A percentile compares a stretch with the other conserved stretches of the same genome.
Conservation (phyloP, 2,329 filamentous ascomycete species). For the Cercospora janseana region DNA sequence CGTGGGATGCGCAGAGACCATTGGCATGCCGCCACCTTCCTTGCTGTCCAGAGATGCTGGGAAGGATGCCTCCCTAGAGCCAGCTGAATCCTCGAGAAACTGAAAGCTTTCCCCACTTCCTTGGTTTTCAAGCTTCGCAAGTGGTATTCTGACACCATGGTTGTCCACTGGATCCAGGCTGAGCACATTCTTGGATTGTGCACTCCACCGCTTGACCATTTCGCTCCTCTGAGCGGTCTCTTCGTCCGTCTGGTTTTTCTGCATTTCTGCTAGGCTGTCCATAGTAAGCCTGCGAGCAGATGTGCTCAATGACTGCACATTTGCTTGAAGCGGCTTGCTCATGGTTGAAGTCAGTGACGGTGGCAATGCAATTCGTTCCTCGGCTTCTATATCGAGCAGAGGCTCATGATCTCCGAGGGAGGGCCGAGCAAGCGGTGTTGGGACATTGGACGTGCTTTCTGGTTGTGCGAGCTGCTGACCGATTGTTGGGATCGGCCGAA, state of each 20-base stretch:
- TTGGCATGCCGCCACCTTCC: slow-evolving; percentile 24
- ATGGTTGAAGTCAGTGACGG: slow-evolving; percentile 27
- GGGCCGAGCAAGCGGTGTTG: slow-evolving; percentile 53
- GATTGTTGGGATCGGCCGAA: slow-evolving; percentile 27
- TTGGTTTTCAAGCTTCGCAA: slow-evolving; percentile 47
- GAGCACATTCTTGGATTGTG: slow-evolving; percentile 30
- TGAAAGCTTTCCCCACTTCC: slow-evolving; percentile 62
- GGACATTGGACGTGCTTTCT: slow-evolving; percentile 53
- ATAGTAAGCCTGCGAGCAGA: slow-evolving; percentile 24
- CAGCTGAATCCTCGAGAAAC: slow-evolving; percentile 63
- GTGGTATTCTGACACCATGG: slow-evolving; percentile 32
- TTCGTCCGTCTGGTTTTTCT: slow-evolving; percentile 23
- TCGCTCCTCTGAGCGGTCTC: slow-evolving; percentile 21
- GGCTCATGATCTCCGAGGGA: slow-evolving; percentile 32
- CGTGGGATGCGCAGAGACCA: slow-evolving; percentile 27
- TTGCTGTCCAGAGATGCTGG: slow-evolving; percentile 49
- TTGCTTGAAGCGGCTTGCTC: slow-evolving; percentile 5
- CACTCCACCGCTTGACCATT: slow-evolving; percentile 32
- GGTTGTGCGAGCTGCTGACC: slow-evolving; percentile 27
- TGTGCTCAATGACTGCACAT: not conserved
- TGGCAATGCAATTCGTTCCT: slow-evolving; percentile 29
- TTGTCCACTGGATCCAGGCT: slow-evolving; percentile 29
- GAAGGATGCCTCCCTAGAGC: slow-evolving; percentile 55
- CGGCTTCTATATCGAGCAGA: slow-evolving; percentile 33
- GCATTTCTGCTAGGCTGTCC: slow-evolving; percentile 28